Evolutionary conservation across 441 rosid genomes (phyloP), one percentile per base, ranked within the genome.

Genomic region (Adansonia rubrostipa): DNA sequence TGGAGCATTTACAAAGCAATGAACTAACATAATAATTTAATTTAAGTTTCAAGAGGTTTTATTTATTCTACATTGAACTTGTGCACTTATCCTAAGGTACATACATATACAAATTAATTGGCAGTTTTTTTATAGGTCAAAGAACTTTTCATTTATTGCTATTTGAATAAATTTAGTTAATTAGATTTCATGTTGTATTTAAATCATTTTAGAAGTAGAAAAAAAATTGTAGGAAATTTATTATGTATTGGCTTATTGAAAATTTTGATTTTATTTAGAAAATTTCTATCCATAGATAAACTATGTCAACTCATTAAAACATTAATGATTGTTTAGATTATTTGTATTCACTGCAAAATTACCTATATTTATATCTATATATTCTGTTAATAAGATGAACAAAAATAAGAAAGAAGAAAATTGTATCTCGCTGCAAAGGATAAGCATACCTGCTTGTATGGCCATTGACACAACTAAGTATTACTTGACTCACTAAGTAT

Each of bases 31-130:
- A 22, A 57, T 8, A 57, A 57, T 57, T 17, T 3, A 19, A 57
- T 17, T 19, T 9, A 57, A 57, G 28, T 57, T 58, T 20, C 33
- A 58, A 58, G 63, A 58, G 9, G 33, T 58, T 58, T 24, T 58
- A 58, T 20, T 58, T 17, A 58, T 58, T 58, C 63, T 58, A 20
- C 63, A 58, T 11, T 20, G 62, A 57, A 57, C 62, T 58, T 58
- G 20, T 58, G 33, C 61, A 56, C 61, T 6, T 17, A 56, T 56
- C 17, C 61, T 47, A 9, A 47, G 3, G 51, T 47, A 47, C 51
- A 3, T 47, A 47, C 3, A 20, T 19, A 58, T 58, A 58, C 20
- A 28, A n/a, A 58, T 3, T 58, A 58, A 58, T 58, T 58, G 14
- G 63, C 9, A 7, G 14, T 58, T 20, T 58, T 36, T 58, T 8